phyloP scores from a whole-genome alignment of 2,329 filamentous ascomycete species.

The Hirsutella minnesotensis region DNA sequence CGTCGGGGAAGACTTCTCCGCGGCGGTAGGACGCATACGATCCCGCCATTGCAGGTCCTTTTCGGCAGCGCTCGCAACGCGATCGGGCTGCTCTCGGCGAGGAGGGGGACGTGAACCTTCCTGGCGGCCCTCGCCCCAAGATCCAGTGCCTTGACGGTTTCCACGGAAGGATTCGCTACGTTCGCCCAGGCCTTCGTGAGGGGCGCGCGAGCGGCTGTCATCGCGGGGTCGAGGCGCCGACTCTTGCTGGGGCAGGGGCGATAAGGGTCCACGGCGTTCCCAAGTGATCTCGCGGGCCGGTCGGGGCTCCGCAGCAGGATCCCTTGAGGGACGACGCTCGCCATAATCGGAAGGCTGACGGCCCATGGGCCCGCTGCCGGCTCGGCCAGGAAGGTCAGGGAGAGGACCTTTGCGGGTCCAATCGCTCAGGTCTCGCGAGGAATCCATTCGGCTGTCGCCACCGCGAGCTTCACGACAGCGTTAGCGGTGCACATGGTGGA shows the following conservation, averaged over 20 bases:
- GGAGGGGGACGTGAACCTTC: slow-evolving; percentile 66
- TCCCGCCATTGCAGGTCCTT: slow-evolving; percentile 87
- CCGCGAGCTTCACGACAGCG: slow-evolving; percentile 59
- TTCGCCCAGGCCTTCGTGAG: slow-evolving; percentile 40
- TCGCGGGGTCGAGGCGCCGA: slow-evolving; percentile 38
- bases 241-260: slow-evolving; percentile 50
- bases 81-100: slow-evolving; percentile 58
- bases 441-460: slow-evolving; percentile 49
- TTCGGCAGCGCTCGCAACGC: slow-evolving; percentile 76
- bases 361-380: slow-evolving; percentile 12
- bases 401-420: slow-evolving; percentile 92
- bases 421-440: slow-evolving; percentile 67
- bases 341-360: slow-evolving; percentile 39
- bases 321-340: slow-evolving; percentile 51
- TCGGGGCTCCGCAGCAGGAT: slow-evolving; percentile 46
- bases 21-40: slow-evolving; percentile 76
- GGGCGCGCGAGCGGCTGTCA: slow-evolving; percentile 38
- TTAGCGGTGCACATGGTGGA: background rate
- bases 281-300: slow-evolving; percentile 68
- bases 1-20: slow-evolving; percentile 46
- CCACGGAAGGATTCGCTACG: slow-evolving; percentile 46
- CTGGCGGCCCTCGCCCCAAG: slow-evolving; percentile 62
- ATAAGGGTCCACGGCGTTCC: slow-evolving; percentile 88
- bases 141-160: slow-evolving; percentile 58
- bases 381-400: slow-evolving; percentile 52